Evolutionary conservation across 192 early-diverging fungal species (phyloP).

Genomic region (Radiomyces spectabilis): DNA sequence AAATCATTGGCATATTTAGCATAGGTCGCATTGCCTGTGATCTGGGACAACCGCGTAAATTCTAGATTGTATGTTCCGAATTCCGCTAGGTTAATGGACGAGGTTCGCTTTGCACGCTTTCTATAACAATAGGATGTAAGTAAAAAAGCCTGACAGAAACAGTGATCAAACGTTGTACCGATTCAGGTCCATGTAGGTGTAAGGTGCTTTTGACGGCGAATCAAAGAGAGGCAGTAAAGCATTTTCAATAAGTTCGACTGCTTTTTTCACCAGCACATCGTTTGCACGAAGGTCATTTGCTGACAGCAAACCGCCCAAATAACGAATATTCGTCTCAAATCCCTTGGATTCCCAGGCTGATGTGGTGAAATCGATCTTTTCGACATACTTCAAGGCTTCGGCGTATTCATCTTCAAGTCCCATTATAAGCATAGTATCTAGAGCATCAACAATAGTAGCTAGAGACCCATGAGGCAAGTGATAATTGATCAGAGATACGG

Average conservation of each 20-base stretch:
- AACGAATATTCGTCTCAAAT: slow-evolving; percentile 81
- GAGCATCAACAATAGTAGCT: slow-evolving; percentile 72
- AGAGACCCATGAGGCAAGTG: not conserved
- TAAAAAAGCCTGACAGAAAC: too few species aligned
- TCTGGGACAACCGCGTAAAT: slow-evolving; percentile 68
- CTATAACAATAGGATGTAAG: too few species aligned
- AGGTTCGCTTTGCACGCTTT: too few species aligned
- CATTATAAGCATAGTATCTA: slow-evolving; percentile 87
- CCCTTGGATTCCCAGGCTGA: slow-evolving; percentile 41
- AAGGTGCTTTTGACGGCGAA: too few species aligned
- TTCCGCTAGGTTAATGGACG: slow-evolving; percentile 46
- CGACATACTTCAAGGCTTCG: slow-evolving; percentile 6
- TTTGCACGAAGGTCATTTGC: slow-evolving; percentile 77
- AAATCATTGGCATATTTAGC: slow-evolving; percentile 40
- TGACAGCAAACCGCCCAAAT: slow-evolving; percentile 68
- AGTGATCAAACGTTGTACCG: too few species aligned
- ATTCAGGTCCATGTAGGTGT: too few species aligned
- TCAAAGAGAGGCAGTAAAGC: slow-evolving; percentile 66
- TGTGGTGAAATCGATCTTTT: slow-evolving; percentile 40
- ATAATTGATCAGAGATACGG: not conserved
- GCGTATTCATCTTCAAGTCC: slow-evolving; percentile 38
- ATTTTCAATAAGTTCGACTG: slow-evolving; percentile 53
- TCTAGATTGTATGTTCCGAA: slow-evolving; percentile 75
- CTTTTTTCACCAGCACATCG: slow-evolving; percentile 52
- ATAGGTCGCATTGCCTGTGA: slow-evolving; percentile 61